phyloP scores from a whole-genome alignment of 352 stramenopile species.

The Blastocystis sp. region DNA sequence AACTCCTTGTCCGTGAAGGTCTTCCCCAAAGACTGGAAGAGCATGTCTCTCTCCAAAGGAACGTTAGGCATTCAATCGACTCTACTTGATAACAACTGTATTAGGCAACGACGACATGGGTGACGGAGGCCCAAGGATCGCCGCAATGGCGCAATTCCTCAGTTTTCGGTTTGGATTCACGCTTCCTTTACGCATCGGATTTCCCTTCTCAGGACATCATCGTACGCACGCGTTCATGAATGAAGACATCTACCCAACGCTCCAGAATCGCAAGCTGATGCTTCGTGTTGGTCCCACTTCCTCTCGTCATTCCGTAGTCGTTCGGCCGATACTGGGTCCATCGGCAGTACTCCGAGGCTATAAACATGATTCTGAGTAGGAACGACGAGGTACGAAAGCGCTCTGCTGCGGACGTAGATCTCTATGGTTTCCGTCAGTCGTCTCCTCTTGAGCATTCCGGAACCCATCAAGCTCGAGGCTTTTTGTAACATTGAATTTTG shows the following conservation, averaged over 20 bases:
- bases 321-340: not conserved
- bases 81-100: no score
- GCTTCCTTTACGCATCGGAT: no score
- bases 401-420: not conserved
- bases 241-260: not conserved
- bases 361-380: not conserved
- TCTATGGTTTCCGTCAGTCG: not conserved
- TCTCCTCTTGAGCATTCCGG: not conserved
- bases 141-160: no score
- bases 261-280: not conserved
- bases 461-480: not conserved
- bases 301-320: not conserved
- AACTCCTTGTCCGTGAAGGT: slow-evolving; percentile 96
- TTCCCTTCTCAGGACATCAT: no score
- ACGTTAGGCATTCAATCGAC: slow-evolving; percentile 99
- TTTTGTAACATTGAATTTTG: slow-evolving; percentile 16
- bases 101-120: no score
- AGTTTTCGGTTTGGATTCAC: no score
- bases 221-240: no score
- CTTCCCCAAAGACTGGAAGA: slow-evolving; percentile 88
- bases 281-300: not conserved
- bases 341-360: not conserved
- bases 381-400: not conserved
- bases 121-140: no score
- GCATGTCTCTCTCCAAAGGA: slow-evolving; percentile 83